Conservation (phyloP, 2,329 filamentous ascomycete genomes). For the Pseudogymnoascus sp. region DNA sequence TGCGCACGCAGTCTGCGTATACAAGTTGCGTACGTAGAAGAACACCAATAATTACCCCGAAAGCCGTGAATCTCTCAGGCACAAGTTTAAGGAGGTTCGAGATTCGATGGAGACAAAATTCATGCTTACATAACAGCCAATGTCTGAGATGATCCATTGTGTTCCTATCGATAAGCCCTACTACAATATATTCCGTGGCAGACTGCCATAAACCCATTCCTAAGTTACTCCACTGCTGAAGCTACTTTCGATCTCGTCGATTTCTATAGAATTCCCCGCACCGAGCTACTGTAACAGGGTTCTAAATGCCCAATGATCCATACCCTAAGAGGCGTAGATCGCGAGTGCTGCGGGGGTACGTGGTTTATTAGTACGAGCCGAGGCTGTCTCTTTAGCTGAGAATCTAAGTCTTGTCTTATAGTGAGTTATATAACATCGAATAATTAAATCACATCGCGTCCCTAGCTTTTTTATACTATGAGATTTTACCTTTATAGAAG, state of each 20-base stretch:
- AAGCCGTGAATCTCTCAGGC: neutral
- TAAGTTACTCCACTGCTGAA: neutral
- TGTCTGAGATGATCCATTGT: neutral
- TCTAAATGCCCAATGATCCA: neutral
- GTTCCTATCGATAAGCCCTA: neutral
- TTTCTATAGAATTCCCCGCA: neutral
- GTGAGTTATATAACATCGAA: neutral
- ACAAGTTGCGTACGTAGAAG: neutral
- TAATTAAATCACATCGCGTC: neutral
- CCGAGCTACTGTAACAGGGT: neutral
- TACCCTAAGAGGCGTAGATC: neutral
- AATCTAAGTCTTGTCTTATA: neutral
- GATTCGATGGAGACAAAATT: neutral
- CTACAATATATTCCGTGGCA: neutral
- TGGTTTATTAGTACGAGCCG: neutral
- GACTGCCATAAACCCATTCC: neutral
- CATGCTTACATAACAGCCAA: neutral
- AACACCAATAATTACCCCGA: neutral
- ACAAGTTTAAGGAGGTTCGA: neutral
- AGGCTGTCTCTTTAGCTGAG: neutral
- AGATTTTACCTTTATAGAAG: neutral
- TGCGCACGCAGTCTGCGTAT: neutral
- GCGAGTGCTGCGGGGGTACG: neutral
- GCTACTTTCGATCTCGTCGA: neutral
- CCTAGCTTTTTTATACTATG: neutral